These are phyloP conservation scores for Phytophthora chlamydospora DNA, from an alignment of 352 stramenopile genomes.

Conservation along the genomic window DNA sequence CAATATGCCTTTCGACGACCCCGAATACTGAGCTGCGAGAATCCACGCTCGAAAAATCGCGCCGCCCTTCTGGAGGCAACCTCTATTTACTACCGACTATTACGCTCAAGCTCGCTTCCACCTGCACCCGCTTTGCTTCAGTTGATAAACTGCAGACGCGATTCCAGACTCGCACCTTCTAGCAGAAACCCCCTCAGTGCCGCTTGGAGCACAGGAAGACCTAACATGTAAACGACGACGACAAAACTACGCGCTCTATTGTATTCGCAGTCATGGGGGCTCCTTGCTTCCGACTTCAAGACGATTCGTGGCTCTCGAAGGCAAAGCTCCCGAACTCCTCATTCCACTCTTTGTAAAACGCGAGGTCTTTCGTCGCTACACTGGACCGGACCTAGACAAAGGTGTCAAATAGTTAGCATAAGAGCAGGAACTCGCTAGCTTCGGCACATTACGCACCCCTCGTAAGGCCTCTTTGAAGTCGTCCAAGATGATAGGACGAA, in stretches of 20 bases:
- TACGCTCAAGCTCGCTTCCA: constrained; percentile 13
- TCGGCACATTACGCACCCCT: constrained; percentile 46
- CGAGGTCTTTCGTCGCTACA: constrained; percentile 94
- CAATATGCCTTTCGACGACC: constrained; percentile 84
- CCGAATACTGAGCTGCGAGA: constrained; percentile 54
- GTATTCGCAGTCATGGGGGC: neutral
- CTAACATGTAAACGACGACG: constrained; percentile 34
- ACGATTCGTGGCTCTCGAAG: constrained; percentile 70
- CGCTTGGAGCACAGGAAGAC: constrained; percentile 14
- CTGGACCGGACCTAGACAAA: constrained; percentile 90
- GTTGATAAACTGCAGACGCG: constrained; percentile 3
- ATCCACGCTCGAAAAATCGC: constrained; percentile 5
- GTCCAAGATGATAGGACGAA: constrained; percentile 94
- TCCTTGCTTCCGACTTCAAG: constrained; percentile 38
- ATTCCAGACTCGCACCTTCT: constrained; percentile 14
- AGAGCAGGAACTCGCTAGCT: neutral
- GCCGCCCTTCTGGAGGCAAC: constrained; percentile 19
- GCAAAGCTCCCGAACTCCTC: constrained; percentile 92
- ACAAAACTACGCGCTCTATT: constrained; percentile 16
- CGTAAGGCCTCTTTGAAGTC: constrained; percentile 96
- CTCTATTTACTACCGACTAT: constrained; percentile 48
- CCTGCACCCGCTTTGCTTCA: constrained; percentile 22
- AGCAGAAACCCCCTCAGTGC: constrained; percentile 12
- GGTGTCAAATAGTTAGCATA: neutral
- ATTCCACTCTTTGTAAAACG: constrained; percentile 94